Conservation (phyloP, 805 yeast species). For the Metschnikowia gruessii region DNA sequence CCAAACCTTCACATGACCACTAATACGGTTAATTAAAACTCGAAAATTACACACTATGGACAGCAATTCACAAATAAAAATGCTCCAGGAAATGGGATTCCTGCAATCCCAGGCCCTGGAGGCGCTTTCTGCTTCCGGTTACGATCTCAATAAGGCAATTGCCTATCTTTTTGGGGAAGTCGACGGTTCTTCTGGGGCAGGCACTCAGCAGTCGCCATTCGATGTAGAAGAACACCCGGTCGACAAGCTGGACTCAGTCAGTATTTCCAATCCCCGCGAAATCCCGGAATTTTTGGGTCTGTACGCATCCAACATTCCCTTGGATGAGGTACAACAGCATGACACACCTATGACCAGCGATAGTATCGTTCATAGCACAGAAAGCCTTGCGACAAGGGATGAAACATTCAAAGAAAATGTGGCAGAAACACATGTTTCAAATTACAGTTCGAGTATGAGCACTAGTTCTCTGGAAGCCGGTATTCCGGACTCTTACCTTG, state of each 20-base stretch:
- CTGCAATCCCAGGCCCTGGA: constrained; percentile 16
- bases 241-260: constrained; percentile 18
- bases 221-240: constrained; percentile 5
- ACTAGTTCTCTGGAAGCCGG: constrained; percentile 7
- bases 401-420: constrained; percentile 5
- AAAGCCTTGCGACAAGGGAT: constrained; percentile 6
- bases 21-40: no score
- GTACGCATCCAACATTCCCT: constrained; percentile 4
- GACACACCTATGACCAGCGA: constrained; percentile 6
- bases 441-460: background rate
- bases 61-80: constrained; percentile 10
- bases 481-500: constrained; percentile 2
- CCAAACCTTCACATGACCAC: no score
- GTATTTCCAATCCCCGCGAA: constrained; percentile 29
- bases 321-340: constrained; percentile 9
- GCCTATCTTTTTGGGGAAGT: constrained; percentile 21
- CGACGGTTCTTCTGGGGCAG: constrained; percentile 12
- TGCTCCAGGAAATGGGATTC: constrained; percentile 23
- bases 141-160: constrained; percentile 20
- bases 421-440: background rate
- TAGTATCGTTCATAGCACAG: constrained; percentile 6
- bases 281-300: constrained; percentile 28
- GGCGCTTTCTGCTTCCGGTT: constrained; percentile 17
- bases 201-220: constrained; percentile 12
- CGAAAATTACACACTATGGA: constrained; percentile 8